phyloP scores from a whole-genome alignment of 83 land plant species.

The Isoetes engelmannii region DNA sequence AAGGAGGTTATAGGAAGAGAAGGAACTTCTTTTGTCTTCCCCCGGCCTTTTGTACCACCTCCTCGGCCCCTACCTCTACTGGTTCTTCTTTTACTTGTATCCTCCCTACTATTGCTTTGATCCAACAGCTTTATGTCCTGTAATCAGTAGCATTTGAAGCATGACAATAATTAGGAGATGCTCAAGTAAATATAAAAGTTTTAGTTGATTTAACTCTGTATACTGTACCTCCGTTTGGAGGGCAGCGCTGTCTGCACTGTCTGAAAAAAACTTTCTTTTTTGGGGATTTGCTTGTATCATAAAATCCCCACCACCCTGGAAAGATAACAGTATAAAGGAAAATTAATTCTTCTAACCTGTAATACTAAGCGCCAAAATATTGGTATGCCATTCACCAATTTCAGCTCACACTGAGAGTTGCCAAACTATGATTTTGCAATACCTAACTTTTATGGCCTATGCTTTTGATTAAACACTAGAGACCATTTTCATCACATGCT shows the following conservation, averaged over 20 bases:
- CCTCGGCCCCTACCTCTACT: constrained; percentile 52
- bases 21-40: constrained; percentile 34
- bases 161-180: constrained; percentile 8
- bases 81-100: constrained; percentile 39
- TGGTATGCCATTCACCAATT: background rate
- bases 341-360: background rate
- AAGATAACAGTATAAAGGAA: background rate
- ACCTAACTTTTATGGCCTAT: no score
- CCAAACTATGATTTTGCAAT: background rate
- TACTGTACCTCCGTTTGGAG: constrained; percentile 38
- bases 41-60: constrained; percentile 39
- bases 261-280: constrained; percentile 44
- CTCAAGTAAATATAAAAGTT: background rate
- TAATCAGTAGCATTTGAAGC: background rate
- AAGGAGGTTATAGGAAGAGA: constrained; percentile 7
- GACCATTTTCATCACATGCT: no score
- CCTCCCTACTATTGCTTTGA: constrained; percentile 19
- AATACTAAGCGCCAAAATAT: background rate
- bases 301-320: constrained; percentile 51
- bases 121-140: background rate
- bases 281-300: constrained; percentile 52
- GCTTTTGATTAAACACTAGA: no score
- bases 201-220: background rate
- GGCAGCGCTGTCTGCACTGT: constrained; percentile 18
- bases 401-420: constrained; percentile 1